Base-by-base conservation (phyloP, 257 asterid species). In the Gentiana straminea region DNA sequence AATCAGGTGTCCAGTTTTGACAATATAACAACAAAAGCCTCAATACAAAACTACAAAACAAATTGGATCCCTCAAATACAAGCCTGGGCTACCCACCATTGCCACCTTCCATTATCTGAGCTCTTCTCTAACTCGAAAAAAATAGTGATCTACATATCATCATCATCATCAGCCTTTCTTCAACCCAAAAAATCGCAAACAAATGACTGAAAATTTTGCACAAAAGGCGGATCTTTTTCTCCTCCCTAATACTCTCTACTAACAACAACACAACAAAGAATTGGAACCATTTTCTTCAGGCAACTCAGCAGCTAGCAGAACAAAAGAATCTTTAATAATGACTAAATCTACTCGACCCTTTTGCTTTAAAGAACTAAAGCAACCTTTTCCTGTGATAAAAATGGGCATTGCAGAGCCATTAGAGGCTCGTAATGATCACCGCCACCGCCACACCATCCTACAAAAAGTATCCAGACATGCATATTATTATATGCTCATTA, bases 391-490 rank as follows among this genome's bases (percentile, higher is more conserved):
- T 77, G 93, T 38, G 93, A 81, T 51, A 75, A 71, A n/a, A 51
- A 70, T 37, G 77, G 49, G 38, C 83, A 81, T 2, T 79, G 77
- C 46, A 74, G 81, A 45, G 96, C 94, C 35, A 91, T 72, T 39
- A 91, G 92, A 51, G 98, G 98, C 69, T 91, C 98, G 35, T 91
- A 91, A 75, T 91, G 98, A 61, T 91, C 98, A 15, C 83, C 98
- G 39, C 95, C 98, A 4, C 88, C 98, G 55, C 95, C 83, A 33
- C 95, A 91, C 98, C 98, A 91, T 48, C 98, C 96, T 84, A 80
- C 33, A 48, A 60, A 48, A 60, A 65, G 39, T 64, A 39, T 33
- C 63, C 56, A 60, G 7, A 38, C 52, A 41, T 13, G 24, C 24
- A 24, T 24, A 24, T 24, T 24, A 24, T 24, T 41, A 2, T 41